A percentile compares a stretch with the other conserved stretches of the same genome.
Conservation (phyloP, 208 protist species). For the Trypanosoma melophagium region DNA sequence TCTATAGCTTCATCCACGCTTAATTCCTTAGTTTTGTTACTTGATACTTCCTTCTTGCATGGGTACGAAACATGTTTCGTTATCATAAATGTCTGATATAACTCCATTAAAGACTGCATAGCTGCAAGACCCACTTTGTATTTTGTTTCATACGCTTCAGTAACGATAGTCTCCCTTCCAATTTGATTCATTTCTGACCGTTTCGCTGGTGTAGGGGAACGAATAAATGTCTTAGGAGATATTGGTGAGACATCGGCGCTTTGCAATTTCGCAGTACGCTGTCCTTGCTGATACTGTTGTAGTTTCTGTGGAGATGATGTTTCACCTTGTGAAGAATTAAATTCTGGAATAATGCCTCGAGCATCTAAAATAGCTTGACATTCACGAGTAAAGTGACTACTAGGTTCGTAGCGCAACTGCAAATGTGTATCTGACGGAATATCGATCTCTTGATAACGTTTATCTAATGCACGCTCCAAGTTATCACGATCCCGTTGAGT, state of each 20-base stretch:
- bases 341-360: not conserved
- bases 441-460: not conserved
- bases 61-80: not conserved
- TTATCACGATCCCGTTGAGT: slow-evolving; percentile 14
- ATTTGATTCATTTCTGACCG: not conserved
- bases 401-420: slow-evolving; percentile 17
- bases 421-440: slow-evolving; percentile 6
- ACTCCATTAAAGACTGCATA: slow-evolving; percentile 5
- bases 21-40: not conserved
- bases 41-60: not conserved
- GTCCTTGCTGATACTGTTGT: not conserved
- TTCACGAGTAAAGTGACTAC: slow-evolving; percentile 8
- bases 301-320: not conserved
- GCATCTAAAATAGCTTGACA: slow-evolving; percentile 12
- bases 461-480: slow-evolving; percentile 21
- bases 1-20: not conserved
- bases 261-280: not conserved
- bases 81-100: slow-evolving; percentile 20
- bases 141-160: slow-evolving; percentile 23
- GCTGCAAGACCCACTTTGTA: slow-evolving; percentile 9
- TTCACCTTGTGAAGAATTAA: slow-evolving; percentile 1
- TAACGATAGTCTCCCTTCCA: not conserved
- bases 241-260: slow-evolving; percentile 21
- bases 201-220: slow-evolving; percentile 16
- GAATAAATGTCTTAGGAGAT: slow-evolving; percentile 12